Evolutionary conservation across 2,329 filamentous ascomycete species (phyloP).

Genomic region (Beauveria asiatica): DNA sequence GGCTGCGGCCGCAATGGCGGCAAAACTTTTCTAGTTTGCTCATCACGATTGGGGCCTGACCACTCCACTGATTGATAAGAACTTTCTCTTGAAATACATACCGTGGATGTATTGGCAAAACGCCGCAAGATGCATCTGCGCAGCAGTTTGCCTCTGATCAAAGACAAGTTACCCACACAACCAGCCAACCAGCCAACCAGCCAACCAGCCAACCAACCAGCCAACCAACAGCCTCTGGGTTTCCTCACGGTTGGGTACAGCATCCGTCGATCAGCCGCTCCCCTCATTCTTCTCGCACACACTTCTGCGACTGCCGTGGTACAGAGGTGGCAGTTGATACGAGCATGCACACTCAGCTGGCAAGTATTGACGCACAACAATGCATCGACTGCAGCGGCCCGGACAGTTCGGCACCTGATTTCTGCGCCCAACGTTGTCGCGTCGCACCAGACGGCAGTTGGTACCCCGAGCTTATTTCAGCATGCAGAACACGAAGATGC

Average conservation of each 20-base stretch:
- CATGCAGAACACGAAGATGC: slow-evolving; percentile 8
- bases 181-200: too few species aligned
- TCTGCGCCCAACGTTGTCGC: not conserved
- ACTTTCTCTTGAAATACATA: not conserved
- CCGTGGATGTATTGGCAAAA: not conserved
- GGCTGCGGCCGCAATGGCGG: not conserved
- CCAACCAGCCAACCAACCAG: too few species aligned
- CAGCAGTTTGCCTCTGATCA: not conserved
- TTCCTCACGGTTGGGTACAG: not conserved
- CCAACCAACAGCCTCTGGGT: not conserved
- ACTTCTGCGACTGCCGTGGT: not conserved
- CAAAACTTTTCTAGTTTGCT: not conserved
- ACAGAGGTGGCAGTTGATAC: not conserved
- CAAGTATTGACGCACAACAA: not conserved
- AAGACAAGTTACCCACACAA: not conserved
- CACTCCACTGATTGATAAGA: not conserved
- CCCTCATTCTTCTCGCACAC: not conserved
- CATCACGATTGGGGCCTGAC: too few species aligned
- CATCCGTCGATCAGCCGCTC: not conserved
- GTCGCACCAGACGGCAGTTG: not conserved
- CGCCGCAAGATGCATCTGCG: too few species aligned
- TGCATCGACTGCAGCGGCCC: not conserved
- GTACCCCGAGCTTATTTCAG: not conserved
- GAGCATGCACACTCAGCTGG: not conserved
- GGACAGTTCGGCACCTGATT: not conserved